Evolutionary conservation across 2,329 filamentous ascomycete genomes (phyloP).

Genomic region (Thelonectria rubi): DNA sequence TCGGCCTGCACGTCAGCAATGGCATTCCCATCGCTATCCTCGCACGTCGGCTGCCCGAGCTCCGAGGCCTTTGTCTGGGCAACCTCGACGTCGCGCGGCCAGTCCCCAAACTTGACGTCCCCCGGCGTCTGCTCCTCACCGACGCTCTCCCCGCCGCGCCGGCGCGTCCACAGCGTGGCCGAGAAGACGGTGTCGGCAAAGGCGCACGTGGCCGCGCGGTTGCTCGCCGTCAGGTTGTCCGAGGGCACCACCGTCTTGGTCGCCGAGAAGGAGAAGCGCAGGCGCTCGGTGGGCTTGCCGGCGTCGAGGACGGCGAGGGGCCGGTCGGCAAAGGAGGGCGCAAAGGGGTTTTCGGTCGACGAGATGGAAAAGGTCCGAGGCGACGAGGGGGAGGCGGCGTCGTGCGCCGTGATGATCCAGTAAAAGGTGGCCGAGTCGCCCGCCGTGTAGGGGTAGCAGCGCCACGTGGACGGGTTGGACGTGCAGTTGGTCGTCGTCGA

Average conservation of each 20-base stretch:
- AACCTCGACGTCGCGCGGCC: slow-evolving; percentile 68
- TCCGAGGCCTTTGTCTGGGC: slow-evolving; percentile 56
- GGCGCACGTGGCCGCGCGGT: slow-evolving; percentile 62
- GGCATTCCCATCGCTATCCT: slow-evolving; percentile 48
- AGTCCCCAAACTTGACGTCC: slow-evolving; percentile 50
- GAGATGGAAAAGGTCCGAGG: slow-evolving; percentile 53
- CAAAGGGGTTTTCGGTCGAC: slow-evolving; percentile 63
- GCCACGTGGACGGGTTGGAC: slow-evolving; percentile 65
- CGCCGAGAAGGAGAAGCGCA: slow-evolving; percentile 64
- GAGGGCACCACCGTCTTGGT: slow-evolving; percentile 62
- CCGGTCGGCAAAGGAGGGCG: slow-evolving; percentile 63
- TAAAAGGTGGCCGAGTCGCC: slow-evolving; percentile 62
- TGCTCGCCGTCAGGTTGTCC: slow-evolving; percentile 52
- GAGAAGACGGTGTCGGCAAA: slow-evolving; percentile 65
- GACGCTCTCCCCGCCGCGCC: slow-evolving; percentile 39
- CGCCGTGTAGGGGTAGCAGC: slow-evolving; percentile 64
- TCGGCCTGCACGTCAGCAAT: slow-evolving; percentile 51
- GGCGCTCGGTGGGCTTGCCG: slow-evolving; percentile 61
- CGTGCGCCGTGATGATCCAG: slow-evolving; percentile 64
- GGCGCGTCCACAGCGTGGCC: slow-evolving; percentile 68
- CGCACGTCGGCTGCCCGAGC: slow-evolving; percentile 62
- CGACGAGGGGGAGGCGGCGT: slow-evolving; percentile 48
- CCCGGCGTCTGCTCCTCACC: slow-evolving; percentile 22
- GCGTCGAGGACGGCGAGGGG: slow-evolving; percentile 59
- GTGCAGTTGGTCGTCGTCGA: slow-evolving; percentile 65